Conservation (phyloP, 805 yeast species). For the Brettanomyces bruxellensis region DNA sequence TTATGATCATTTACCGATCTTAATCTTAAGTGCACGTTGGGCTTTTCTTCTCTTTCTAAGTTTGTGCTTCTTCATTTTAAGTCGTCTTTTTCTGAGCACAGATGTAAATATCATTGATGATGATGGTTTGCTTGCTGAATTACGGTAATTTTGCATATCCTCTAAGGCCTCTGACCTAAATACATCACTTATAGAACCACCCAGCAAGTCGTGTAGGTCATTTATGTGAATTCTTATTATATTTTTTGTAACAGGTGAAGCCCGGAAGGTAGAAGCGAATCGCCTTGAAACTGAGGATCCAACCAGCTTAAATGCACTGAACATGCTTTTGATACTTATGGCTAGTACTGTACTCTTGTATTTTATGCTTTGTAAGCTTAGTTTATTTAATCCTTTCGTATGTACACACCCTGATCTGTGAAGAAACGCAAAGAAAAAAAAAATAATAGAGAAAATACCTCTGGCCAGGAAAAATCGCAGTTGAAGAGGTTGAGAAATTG, state of each 20-base stretch:
- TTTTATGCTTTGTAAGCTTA: too few species aligned
- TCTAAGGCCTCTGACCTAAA: neutral
- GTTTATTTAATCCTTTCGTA: too few species aligned
- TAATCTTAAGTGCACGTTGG: constrained; percentile 73
- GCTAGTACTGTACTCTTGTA: too few species aligned
- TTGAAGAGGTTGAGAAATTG: too few species aligned
- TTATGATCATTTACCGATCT: constrained; percentile 35
- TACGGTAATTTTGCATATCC: neutral
- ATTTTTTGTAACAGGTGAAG: neutral
- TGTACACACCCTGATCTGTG: too few species aligned
- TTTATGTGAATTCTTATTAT: neutral
- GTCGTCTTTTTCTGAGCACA: constrained; percentile 75
- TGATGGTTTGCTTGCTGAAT: neutral
- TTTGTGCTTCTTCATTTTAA: constrained; percentile 97
- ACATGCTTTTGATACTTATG: too few species aligned
- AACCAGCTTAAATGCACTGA: neutral
- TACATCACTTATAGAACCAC: neutral
- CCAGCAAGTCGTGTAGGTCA: neutral
- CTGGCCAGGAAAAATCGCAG: too few species aligned
- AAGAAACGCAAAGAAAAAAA: too few species aligned
- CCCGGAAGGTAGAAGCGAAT: constrained; percentile 6
- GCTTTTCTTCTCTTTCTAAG: constrained; percentile 94
- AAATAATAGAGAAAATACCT: too few species aligned
- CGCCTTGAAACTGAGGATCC: constrained; percentile 5
- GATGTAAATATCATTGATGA: constrained; percentile 44